Evolutionary conservation across 345 rosid species (phyloP), one percentile per base, ranked within the genome.

Genomic region (Populus davidiana): DNA sequence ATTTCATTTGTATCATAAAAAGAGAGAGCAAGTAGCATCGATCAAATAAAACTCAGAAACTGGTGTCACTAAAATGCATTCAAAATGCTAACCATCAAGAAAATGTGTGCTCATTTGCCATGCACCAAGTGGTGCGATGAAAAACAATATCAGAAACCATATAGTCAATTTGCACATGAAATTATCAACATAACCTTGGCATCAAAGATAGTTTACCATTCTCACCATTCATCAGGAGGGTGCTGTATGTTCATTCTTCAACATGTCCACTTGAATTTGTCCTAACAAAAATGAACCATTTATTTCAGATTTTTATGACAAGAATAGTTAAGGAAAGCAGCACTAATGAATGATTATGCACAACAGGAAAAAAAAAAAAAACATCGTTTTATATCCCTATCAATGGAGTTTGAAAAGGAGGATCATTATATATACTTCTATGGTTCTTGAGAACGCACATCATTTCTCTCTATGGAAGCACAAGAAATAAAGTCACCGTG

Each of bases 221-320:
- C 65, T 71, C 76, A 79, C 73, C 65, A 74, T 67, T 64, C 75
- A 77, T 38, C 27, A 20, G 69, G 70, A 56, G 71, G 70, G 81
- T 63, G 33, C 78, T 74, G 74, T 38, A 81, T 69, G 75, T 70
- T 84, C 83, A 77, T 65, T 82, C 84, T 83, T 85, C 66, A 74
- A 69, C 67, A 71, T 70, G 8, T 82, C 76, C 38, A 47, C 72
- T 63, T 78, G 84, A 79, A 69, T 77, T 80, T 81, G 89, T 50
- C 88, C 89, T 87, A 61, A 70, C 35, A 84, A 69, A 76, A 72
- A 56, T 70, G 20, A 65, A 56, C 38, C 31, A 61, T 50, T 16
- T 16, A 38, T 27, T 73, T 72, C 63, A 78, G 63, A 21, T 43
- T 81, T 81, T 59, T 5, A 41, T 33, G 38, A 20, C 35, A 27